Base-by-base conservation (phyloP, 768 basidiomycete genomes). In the Mycena galericulata region DNA sequence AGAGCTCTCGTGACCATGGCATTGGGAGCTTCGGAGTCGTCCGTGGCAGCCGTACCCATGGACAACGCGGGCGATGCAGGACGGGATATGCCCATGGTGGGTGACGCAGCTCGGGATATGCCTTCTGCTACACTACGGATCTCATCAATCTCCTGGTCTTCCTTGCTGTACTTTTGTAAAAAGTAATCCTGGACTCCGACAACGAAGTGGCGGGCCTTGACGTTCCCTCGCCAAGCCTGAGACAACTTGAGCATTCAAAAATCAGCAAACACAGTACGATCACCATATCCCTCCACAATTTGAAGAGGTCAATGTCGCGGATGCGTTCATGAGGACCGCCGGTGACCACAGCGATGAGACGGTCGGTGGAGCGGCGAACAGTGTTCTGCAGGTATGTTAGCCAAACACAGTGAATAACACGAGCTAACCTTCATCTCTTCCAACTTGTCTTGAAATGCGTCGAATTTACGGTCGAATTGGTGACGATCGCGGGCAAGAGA, bases 191-290 rank as follows among this genome's bases (percentile, higher is more conserved):
- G 80, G 2, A 84, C 74, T 26, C 81, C 81, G 6, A 86, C 78
- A 2, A 86, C 84, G 57, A 88, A 88, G 60, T 85, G 84, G 0
- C 82, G 76, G 0, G 86, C 84, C 69, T 88, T 86, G 34, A 88
- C 87, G 65, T 80, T 87, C 11, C 85, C 82, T 72, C 82, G 83
- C 87, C 87, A 88, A 11, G 79, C 80, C 86, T 87, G 38, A 40
- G 4, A 2, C n/a, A 34, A 46, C 18, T 18, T 58, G 4, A 46
- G 57, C 4, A 2, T 4, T 34, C n/a, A 30, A 41, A 4, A 14
- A 30, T 32, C 11, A 22, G 20, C 9, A 3, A n/a, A 32, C 7
- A n/a, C 17, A 17, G 30, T 34, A 34, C 4, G 20, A 45, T 46
- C 17, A 58, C 57, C 57, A 58, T 58, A 12, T 86, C 84, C 73